These are phyloP conservation scores for Hymenoscyphus occultus DNA, from an alignment of 2,329 filamentous ascomycete species.

Conservation along the genomic window DNA sequence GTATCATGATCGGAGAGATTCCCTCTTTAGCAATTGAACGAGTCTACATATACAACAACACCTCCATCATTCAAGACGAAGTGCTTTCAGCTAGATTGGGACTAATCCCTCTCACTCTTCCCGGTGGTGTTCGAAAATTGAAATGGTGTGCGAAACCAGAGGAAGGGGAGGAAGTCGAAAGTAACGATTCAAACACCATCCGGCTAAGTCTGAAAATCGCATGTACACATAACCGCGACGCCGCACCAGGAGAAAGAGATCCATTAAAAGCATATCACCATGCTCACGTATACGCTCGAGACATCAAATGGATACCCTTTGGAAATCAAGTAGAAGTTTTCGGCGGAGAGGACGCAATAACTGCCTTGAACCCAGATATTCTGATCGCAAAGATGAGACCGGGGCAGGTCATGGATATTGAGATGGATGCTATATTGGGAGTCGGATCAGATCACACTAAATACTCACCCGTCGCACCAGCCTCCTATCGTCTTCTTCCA, in stretches of 20 bases:
- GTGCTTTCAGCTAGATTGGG: slow-evolving; percentile 88
- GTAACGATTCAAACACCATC: slow-evolving; percentile 79
- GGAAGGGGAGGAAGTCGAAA: slow-evolving; percentile 52
- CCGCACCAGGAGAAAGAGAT: slow-evolving; percentile 70
- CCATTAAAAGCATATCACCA: slow-evolving; percentile 82
- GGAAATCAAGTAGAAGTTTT: slow-evolving; percentile 73
- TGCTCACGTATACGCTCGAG: slow-evolving; percentile 75
- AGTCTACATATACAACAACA: slow-evolving; percentile 94
- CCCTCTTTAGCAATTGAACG: slow-evolving; percentile 92
- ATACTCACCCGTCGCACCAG: slow-evolving; percentile 93
- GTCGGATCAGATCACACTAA: slow-evolving; percentile 94
- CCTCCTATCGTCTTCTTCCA: slow-evolving; percentile 86
- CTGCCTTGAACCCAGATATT: slow-evolving; percentile 85
- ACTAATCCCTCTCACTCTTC: slow-evolving; percentile 83
- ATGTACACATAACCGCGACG: slow-evolving; percentile 76
- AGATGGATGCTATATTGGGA: slow-evolving; percentile 93
- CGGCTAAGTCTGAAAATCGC: slow-evolving; percentile 72
- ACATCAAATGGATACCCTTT: slow-evolving; percentile 72
- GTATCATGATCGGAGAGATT: slow-evolving; percentile 92
- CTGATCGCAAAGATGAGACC: slow-evolving; percentile 91
- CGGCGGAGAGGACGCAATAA: slow-evolving; percentile 63
- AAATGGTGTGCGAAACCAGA: slow-evolving; percentile 77
- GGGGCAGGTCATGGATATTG: slow-evolving; percentile 79
- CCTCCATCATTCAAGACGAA: slow-evolving; percentile 96
- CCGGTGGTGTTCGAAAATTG: slow-evolving; percentile 70